These are phyloP conservation scores for Aspergillus udagawae DNA, from an alignment of 2,329 filamentous ascomycete species.

Conservation along the genomic window DNA sequence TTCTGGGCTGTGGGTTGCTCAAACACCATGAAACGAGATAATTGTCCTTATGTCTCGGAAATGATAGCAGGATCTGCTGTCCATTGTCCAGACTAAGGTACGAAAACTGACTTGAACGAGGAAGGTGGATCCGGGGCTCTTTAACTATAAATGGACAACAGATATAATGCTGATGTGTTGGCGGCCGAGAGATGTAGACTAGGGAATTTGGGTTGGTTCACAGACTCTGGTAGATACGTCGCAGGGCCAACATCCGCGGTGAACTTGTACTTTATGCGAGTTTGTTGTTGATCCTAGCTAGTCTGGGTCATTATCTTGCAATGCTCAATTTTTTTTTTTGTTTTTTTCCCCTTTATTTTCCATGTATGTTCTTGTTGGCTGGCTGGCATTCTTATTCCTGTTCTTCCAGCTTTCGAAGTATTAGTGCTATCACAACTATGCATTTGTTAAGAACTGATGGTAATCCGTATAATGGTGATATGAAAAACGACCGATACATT, in stretches of 20 bases:
- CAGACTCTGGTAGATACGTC: conserved; percentile 19
- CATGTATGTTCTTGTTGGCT: conserved; percentile 6
- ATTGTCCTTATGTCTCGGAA: neutral
- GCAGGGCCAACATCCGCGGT: conserved; percentile 16
- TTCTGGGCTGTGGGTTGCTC: neutral
- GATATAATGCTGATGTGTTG: conserved; percentile 4
- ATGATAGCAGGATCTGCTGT: neutral
- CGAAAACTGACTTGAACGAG: neutral
- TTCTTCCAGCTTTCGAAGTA: neutral
- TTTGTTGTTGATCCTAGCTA: conserved; percentile 16
- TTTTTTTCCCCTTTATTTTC: conserved; percentile 1
- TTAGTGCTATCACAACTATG: neutral
- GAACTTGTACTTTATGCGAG: conserved; percentile 24
- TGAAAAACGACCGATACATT: neutral
- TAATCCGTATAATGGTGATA: neutral
- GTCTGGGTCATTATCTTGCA: conserved; percentile 17
- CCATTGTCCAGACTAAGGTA: neutral
- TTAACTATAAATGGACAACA: neutral
- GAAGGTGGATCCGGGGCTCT: neutral
- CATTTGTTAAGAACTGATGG: neutral
- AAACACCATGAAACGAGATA: conserved; percentile 3
- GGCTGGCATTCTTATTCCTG: neutral
- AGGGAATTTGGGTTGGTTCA: conserved; percentile 4
- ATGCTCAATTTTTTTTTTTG: conserved; percentile 13
- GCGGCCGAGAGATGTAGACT: conserved; percentile 6